A percentile compares a stretch with the other conserved stretches of the same genome.
Conservation (phyloP, 306 rosid species). For the Sicyos baderoa region DNA sequence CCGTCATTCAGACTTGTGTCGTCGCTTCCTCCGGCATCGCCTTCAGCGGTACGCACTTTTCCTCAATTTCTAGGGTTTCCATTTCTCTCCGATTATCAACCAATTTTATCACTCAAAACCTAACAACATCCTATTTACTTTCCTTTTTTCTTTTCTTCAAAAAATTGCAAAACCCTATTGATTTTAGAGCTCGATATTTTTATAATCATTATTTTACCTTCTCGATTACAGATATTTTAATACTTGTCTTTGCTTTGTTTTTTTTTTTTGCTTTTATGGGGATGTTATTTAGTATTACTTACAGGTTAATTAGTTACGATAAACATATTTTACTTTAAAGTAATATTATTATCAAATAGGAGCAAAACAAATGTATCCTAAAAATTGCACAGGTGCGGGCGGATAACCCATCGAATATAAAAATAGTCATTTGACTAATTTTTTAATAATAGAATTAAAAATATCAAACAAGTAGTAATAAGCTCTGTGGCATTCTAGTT, state of each 20-base stretch:
- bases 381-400: neutral
- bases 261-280: neutral
- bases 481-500: no score
- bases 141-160: neutral
- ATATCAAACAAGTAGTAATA: neutral
- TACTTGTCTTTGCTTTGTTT: neutral
- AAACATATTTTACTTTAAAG: neutral
- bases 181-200: neutral
- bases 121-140: neutral
- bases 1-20: conserved; percentile 24
- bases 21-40: conserved; percentile 26
- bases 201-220: no score
- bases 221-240: no score
- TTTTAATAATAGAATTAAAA: neutral
- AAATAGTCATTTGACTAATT: neutral
- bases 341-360: neutral
- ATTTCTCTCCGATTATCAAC: neutral
- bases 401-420: neutral
- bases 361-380: neutral
- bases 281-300: neutral
- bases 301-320: neutral
- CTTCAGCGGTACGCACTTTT: conserved; percentile 14
- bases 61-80: neutral
- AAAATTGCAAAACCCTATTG: neutral
- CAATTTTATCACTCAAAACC: neutral